These are phyloP conservation scores for Hygrocybe coccinea DNA, from an alignment of 768 basidiomycete species.

Conservation along the genomic window DNA sequence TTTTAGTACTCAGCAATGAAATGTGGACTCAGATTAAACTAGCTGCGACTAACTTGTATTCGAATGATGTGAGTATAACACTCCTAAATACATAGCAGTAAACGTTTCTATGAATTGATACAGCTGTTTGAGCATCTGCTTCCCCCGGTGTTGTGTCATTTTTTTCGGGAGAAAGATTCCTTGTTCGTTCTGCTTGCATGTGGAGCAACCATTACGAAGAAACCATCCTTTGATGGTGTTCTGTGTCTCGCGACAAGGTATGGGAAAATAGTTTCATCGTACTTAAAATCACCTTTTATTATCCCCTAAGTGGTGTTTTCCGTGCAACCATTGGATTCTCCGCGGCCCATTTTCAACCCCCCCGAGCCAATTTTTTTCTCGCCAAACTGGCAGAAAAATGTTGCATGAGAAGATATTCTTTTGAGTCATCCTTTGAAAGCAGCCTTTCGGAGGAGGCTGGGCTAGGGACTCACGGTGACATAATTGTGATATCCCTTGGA, in stretches of 20 bases:
- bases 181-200: no score
- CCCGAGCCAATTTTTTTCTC: no score
- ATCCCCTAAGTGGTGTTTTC: neutral
- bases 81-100: no score
- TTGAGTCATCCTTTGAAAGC: neutral
- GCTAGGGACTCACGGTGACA: neutral
- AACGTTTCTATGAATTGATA: no score
- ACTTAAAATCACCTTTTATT: no score
- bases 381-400: neutral
- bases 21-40: no score
- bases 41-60: no score
- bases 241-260: neutral
- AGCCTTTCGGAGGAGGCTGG: neutral
- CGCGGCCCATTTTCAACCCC: neutral
- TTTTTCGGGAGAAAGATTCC: no score
- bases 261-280: neutral
- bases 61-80: no score
- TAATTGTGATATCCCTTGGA: neutral
- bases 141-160: no score
- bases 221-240: neutral
- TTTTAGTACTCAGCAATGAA: no score
- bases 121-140: no score
- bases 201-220: neutral
- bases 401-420: neutral
- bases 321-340: neutral